phyloP scores from a whole-genome alignment of 371 early-diverging fungal genomes.

The Funneliformis caledonium region DNA sequence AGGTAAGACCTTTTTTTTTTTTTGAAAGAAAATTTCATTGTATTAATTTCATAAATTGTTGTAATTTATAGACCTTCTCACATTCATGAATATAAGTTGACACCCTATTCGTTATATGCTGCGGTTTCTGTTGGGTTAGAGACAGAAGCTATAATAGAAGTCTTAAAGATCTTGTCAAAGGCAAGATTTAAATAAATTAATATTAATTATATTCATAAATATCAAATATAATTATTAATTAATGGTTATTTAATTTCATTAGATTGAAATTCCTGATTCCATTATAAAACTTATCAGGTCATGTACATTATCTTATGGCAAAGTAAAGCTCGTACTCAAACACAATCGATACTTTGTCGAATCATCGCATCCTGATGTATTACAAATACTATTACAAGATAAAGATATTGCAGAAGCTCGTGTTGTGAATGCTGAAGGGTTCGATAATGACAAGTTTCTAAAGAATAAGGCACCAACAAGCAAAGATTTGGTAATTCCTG shows the following conservation, averaged over 20 bases:
- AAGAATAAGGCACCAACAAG: slow-evolving; percentile 59
- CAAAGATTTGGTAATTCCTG: slow-evolving; percentile 46
- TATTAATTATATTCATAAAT: not conserved
- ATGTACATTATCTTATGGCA: slow-evolving; percentile 95
- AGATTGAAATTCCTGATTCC: slow-evolving; percentile 80
- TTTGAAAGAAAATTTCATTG: not conserved
- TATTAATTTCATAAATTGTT: not conserved
- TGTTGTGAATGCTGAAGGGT: slow-evolving; percentile 51
- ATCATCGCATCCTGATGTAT: slow-evolving; percentile 83
- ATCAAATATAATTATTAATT: not conserved
- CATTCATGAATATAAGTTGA: slow-evolving; percentile 99
- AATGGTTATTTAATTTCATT: not conserved
- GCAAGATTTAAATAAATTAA: slow-evolving; percentile 44
- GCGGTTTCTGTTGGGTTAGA: slow-evolving; percentile 99
- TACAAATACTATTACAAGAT: slow-evolving; percentile 88
- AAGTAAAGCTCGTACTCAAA: slow-evolving; percentile 97
- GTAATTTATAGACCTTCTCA: slow-evolving; percentile 76
- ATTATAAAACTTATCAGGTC: slow-evolving; percentile 88
- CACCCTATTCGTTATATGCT: slow-evolving; percentile 98
- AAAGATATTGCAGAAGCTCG: slow-evolving; percentile 73
- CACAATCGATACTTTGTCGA: slow-evolving; percentile 96
- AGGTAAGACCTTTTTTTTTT: slow-evolving; percentile 53
- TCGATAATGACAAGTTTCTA: slow-evolving; percentile 32
- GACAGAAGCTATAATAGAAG: slow-evolving; percentile 94
- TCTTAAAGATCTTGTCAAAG: slow-evolving; percentile 92